Evolutionary conservation across 805 yeast genomes (phyloP).

Genomic region (Hanseniaspora opuntiae): DNA sequence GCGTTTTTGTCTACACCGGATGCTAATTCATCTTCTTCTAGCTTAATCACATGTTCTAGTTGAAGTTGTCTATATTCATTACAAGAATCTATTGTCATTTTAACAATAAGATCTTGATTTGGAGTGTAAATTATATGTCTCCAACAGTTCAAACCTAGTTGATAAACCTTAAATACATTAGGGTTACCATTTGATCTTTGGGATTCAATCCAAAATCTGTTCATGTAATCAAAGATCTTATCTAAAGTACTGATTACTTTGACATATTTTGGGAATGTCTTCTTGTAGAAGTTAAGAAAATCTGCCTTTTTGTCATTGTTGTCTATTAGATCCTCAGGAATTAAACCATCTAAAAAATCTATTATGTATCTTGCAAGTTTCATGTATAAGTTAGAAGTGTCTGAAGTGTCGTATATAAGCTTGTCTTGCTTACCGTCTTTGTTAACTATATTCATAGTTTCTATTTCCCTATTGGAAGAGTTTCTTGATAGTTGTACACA

Average conservation of each 20-base stretch:
- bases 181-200: slow-evolving; percentile 88
- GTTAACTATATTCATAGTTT: slow-evolving; percentile 27
- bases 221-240: slow-evolving; percentile 88
- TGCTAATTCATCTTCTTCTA: not conserved
- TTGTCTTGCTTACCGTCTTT: not conserved
- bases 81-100: slow-evolving; percentile 63
- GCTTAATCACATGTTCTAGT: slow-evolving; percentile 34
- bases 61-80: slow-evolving; percentile 68
- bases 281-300: slow-evolving; percentile 69
- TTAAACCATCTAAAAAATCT: slow-evolving; percentile 40
- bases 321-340: slow-evolving; percentile 28
- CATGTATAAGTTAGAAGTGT: slow-evolving; percentile 59
- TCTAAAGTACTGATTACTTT: slow-evolving; percentile 84
- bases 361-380: slow-evolving; percentile 55
- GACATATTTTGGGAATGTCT: slow-evolving; percentile 77
- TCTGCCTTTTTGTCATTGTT: slow-evolving; percentile 33
- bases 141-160: slow-evolving; percentile 81
- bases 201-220: slow-evolving; percentile 93
- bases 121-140: slow-evolving; percentile 63
- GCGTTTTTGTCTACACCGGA: not conserved
- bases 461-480: slow-evolving; percentile 25
- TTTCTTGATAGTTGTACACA: slow-evolving; percentile 65
- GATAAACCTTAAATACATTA: slow-evolving; percentile 81
- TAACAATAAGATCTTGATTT: slow-evolving; percentile 45
- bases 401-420: slow-evolving; percentile 11